A percentile compares a stretch with the other conserved stretches of the same genome.
Evolutionary conservation across 441 rosid genomes (phyloP).

Genomic region (Syzygium syzygioides): DNA sequence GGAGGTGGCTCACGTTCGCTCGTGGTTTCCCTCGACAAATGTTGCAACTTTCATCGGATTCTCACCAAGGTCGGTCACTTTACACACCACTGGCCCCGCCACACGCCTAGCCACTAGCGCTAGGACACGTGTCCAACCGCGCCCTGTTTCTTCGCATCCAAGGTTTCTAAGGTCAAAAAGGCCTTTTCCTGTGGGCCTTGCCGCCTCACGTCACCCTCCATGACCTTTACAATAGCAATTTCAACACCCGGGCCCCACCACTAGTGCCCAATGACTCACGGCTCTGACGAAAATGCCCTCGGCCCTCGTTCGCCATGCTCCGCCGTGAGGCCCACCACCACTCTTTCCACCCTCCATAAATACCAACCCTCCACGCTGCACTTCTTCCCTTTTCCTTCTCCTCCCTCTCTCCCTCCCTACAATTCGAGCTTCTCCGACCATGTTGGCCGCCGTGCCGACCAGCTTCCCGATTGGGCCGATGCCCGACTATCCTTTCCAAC

Average conservation of each 20-base stretch:
- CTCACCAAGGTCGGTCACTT: background rate
- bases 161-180: constrained; percentile 19
- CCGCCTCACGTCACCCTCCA: constrained; percentile 9
- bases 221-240: background rate
- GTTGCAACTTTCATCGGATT: background rate
- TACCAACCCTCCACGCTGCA: constrained; percentile 44
- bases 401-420: constrained; percentile 27
- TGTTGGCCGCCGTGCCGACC: constrained; percentile 50
- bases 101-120: background rate
- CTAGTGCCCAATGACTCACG: background rate
- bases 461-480: constrained; percentile 20
- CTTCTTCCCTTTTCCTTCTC: constrained; percentile 91
- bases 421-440: constrained; percentile 13
- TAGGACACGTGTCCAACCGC: constrained; percentile 1
- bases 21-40: background rate
- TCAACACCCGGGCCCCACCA: constrained; percentile 3
- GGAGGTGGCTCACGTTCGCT: background rate
- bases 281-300: background rate
- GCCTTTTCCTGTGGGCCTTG: constrained; percentile 16
- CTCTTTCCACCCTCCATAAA: constrained; percentile 33
- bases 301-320: background rate
- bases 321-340: constrained; percentile 2
- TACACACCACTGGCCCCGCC: background rate
- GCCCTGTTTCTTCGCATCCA: constrained; percentile 42
- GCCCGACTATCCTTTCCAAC: constrained; percentile 28